Percentiles rank a stretch among this genome's conserved stretches.
Evolutionary conservation across 163 green algal species (phyloP).

Genomic region (Scenedesmus sp.): DNA sequence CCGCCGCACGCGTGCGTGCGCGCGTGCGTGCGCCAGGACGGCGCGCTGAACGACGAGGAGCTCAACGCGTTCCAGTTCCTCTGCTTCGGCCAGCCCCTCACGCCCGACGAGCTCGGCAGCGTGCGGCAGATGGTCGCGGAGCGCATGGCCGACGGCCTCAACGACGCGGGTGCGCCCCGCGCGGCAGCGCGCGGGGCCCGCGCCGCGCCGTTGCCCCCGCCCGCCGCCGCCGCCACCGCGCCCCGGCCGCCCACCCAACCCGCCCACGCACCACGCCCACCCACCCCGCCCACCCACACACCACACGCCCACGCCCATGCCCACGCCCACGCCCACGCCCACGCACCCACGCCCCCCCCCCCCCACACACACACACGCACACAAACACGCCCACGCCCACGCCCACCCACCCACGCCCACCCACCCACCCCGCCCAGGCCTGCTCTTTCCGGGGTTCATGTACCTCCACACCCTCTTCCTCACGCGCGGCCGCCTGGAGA

Average conservation of each 20-base stretch:
- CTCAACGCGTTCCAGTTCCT: conserved; percentile 89
- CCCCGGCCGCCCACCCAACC: no score
- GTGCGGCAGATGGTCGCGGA: conserved; percentile 51
- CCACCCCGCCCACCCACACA: no score
- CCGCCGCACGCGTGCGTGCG: background rate
- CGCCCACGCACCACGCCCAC: no score
- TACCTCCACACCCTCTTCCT: conserved; percentile 96
- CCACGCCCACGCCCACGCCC: no score
- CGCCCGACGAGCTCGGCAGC: conserved; percentile 59
- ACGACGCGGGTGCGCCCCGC: conserved; percentile 52
- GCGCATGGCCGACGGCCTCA: conserved; percentile 42
- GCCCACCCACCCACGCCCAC: no score
- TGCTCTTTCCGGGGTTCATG: conserved; percentile 72
- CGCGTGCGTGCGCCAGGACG: conserved; percentile 69
- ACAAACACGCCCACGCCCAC: no score
- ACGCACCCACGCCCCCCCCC: no score
- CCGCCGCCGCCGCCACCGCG: no score
- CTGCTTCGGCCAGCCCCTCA: conserved; percentile 64
- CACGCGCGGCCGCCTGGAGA: conserved; percentile 92
- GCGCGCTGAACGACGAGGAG: conserved; percentile 86
- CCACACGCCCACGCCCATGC: no score
- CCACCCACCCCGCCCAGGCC: no score
- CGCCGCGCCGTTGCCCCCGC: no score
- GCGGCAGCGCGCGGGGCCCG: background rate
- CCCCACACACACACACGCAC: no score